phyloP scores from a whole-genome alignment of 2,329 filamentous ascomycete genomes.

The Emmonsia crescens region DNA sequence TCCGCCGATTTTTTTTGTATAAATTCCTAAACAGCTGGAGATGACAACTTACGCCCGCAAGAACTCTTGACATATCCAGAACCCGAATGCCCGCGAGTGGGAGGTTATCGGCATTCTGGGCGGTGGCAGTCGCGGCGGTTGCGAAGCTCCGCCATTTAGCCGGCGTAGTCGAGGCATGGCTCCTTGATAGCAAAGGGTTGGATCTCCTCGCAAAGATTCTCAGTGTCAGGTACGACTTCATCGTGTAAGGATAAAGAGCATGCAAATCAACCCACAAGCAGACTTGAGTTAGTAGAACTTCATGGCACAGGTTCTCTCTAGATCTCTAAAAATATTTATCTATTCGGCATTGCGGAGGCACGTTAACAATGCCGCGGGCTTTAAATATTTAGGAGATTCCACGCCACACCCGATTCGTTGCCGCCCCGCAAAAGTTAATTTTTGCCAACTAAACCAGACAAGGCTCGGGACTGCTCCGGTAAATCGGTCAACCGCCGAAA shows the following conservation, averaged over 20 bases:
- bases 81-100: constrained; percentile 81
- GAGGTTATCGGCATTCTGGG: constrained; percentile 32
- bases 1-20: constrained; percentile 8
- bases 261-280: neutral
- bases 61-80: constrained; percentile 90
- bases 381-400: too few species aligned
- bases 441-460: too few species aligned
- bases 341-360: neutral
- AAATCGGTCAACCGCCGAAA: neutral
- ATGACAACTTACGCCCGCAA: constrained; percentile 67
- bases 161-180: constrained; percentile 20
- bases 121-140: constrained; percentile 30
- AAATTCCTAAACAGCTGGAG: constrained; percentile 4
- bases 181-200: constrained; percentile 1
- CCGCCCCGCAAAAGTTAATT: too few species aligned
- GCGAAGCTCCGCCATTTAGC: constrained; percentile 29
- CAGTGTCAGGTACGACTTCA: constrained; percentile 7
- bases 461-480: neutral
- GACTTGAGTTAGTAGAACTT: neutral
- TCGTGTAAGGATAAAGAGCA: neutral
- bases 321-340: neutral
- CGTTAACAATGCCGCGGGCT: too few species aligned
- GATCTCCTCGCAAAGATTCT: constrained; percentile 4
- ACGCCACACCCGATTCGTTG: too few species aligned
- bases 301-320: neutral